These are phyloP conservation scores for Rhizoctonia solani DNA, from an alignment of 1,284 basidiomycete species.

Conservation along the genomic window DNA sequence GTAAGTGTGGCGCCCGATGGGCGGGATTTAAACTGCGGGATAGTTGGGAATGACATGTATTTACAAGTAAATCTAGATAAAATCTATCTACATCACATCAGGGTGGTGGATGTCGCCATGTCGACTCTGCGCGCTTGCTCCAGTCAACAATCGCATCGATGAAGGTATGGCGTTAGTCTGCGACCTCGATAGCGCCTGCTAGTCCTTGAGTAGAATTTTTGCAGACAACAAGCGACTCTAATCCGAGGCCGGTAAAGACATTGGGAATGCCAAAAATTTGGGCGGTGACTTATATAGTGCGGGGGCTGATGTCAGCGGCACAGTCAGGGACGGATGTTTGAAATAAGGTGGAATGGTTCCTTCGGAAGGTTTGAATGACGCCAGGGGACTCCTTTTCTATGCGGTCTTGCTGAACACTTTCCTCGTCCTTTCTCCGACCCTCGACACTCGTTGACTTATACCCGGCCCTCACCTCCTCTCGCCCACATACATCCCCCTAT, in stretches of 20 bases:
- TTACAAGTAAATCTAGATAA: no score
- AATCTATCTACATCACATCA: neutral
- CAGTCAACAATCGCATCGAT: neutral
- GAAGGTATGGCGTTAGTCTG: constrained; percentile 20
- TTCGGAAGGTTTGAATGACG: no score
- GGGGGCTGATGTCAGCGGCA: neutral
- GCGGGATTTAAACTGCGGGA: no score
- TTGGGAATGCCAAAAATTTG: constrained; percentile 6
- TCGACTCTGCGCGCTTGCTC: constrained; percentile 21
- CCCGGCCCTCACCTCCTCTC: no score
- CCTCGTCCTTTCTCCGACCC: no score
- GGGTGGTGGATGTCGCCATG: constrained; percentile 10
- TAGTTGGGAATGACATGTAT: no score
- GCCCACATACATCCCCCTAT: no score
- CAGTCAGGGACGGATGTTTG: neutral
- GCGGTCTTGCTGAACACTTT: no score
- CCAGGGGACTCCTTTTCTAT: no score
- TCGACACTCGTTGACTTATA: no score
- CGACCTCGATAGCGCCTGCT: constrained; percentile 28
- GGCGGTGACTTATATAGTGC: constrained; percentile 1
- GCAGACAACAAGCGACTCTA: constrained; percentile 33
- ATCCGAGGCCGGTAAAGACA: constrained; percentile 31
- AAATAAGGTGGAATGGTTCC: neutral
- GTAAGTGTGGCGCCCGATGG: no score
- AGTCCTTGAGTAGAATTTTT: constrained; percentile 1